Conservation (phyloP, 2,329 filamentous ascomycete species). For the Talaromyces albobiverticillius region DNA sequence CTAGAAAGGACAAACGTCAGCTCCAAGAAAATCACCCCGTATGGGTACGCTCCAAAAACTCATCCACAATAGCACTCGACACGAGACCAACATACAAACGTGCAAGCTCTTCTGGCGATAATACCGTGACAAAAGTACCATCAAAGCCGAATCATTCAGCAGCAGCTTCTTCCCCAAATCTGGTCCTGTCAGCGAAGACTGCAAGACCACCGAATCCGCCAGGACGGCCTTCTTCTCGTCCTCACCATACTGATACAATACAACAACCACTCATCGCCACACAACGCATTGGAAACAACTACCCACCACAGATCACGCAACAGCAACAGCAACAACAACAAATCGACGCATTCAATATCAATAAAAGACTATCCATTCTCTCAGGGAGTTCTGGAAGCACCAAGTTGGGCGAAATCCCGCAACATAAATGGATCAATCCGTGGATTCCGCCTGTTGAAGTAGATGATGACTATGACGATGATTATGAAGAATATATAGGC, state of each 20-base stretch:
- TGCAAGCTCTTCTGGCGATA: background rate
- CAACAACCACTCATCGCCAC: too few relatives aligned
- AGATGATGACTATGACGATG: background rate
- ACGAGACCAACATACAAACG: background rate
- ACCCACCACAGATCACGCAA: background rate
- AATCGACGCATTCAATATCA: too few relatives aligned
- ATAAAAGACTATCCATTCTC: slow-evolving; percentile 12
- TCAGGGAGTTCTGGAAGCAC: slow-evolving; percentile 13
- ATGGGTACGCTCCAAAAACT: slow-evolving; percentile 14
- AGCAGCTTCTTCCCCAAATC: background rate
- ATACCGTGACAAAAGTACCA: background rate
- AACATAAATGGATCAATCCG: slow-evolving; percentile 11
- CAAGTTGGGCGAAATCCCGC: slow-evolving; percentile 15
- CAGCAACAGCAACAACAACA: too few relatives aligned
- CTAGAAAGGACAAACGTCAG: background rate
- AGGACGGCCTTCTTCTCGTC: too few relatives aligned
- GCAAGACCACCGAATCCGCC: background rate
- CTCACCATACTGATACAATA: too few relatives aligned
- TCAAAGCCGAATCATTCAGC: background rate
- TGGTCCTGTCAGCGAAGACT: background rate
- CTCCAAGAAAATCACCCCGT: slow-evolving; percentile 1
- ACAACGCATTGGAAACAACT: background rate
- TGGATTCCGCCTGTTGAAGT: slow-evolving; percentile 11
- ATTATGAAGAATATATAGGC: background rate
- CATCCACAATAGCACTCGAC: slow-evolving; percentile 5